Conservation (phyloP, 495 filamentous ascomycete species). For the Neurospora discreta region DNA sequence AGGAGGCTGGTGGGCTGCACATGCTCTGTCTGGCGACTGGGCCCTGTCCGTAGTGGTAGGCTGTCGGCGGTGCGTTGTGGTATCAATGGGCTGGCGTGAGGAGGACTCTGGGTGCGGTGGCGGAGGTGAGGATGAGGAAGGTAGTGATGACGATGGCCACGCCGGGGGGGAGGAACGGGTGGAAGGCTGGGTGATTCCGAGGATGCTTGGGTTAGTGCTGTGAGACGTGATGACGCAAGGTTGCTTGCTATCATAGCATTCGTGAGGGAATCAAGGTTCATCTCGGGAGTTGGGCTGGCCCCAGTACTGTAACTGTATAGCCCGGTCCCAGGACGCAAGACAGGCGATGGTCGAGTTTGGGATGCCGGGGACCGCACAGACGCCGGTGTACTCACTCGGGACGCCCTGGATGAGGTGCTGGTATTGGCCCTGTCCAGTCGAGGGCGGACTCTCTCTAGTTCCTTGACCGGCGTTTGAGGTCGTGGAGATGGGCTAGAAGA, state of each 20-base stretch:
- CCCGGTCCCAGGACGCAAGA: not conserved
- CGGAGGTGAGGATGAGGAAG: slow-evolving; percentile 15
- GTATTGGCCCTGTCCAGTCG: slow-evolving; percentile 6
- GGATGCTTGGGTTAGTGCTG: slow-evolving; percentile 15
- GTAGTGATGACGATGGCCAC: slow-evolving; percentile 10
- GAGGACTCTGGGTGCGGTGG: not conserved
- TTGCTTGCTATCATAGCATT: slow-evolving; percentile 82
- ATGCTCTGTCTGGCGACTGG: slow-evolving; percentile 42
- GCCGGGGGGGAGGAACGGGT: slow-evolving; percentile 16
- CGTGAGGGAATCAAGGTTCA: slow-evolving; percentile 34
- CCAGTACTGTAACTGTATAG: slow-evolving; percentile 1
- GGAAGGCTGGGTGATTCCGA: slow-evolving; percentile 14
- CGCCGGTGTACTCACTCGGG: not conserved
- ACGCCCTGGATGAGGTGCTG: slow-evolving; percentile 7
- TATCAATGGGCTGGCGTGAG: slow-evolving; percentile 32
- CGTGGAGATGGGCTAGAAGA: slow-evolving; percentile 27
- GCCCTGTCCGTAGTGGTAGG: slow-evolving; percentile 14
- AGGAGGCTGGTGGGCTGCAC: slow-evolving; percentile 44
- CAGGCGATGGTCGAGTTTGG: not conserved
- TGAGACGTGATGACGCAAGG: slow-evolving; percentile 53
- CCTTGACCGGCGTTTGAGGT: slow-evolving; percentile 14
- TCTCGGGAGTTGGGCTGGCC: slow-evolving; percentile 9
- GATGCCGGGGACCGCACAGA: not conserved
- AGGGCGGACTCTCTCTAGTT: not conserved
- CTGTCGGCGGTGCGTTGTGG: slow-evolving; percentile 33